Conservation (phyloP, 768 basidiomycete genomes). For the Termitomyces sp. region DNA sequence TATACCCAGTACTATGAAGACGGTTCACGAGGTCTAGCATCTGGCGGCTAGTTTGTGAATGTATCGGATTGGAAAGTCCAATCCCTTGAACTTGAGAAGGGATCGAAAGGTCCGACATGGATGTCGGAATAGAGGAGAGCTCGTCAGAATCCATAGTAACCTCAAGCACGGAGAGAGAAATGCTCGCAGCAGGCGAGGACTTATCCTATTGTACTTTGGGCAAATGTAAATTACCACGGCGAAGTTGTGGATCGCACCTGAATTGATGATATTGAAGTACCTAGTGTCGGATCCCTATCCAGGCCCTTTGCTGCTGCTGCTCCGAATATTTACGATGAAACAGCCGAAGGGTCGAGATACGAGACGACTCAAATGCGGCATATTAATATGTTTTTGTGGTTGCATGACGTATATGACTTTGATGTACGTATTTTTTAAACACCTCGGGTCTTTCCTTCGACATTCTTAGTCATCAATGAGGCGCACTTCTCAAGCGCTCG, state of each 20-base stretch:
- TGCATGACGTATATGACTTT: neutral
- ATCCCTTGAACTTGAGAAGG: constrained; percentile 36
- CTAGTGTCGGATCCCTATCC: neutral
- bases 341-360: neutral
- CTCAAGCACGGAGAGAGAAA: neutral
- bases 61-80: constrained; percentile 39
- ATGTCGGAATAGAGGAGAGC: neutral
- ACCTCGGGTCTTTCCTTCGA: neutral
- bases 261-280: neutral
- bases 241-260: no score
- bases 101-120: neutral
- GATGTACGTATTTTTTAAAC: neutral
- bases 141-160: neutral
- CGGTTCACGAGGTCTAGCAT: constrained; percentile 52
- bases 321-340: no score
- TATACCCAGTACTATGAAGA: constrained; percentile 50
- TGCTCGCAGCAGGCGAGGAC: neutral
- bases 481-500: neutral
- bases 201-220: neutral
- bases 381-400: neutral
- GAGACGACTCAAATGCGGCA: neutral
- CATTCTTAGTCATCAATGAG: neutral
- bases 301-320: neutral
- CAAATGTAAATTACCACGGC: neutral
- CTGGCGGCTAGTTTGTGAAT: constrained; percentile 30